Conservation (phyloP, 495 filamentous ascomycete species). For the Penicillium parvum region DNA sequence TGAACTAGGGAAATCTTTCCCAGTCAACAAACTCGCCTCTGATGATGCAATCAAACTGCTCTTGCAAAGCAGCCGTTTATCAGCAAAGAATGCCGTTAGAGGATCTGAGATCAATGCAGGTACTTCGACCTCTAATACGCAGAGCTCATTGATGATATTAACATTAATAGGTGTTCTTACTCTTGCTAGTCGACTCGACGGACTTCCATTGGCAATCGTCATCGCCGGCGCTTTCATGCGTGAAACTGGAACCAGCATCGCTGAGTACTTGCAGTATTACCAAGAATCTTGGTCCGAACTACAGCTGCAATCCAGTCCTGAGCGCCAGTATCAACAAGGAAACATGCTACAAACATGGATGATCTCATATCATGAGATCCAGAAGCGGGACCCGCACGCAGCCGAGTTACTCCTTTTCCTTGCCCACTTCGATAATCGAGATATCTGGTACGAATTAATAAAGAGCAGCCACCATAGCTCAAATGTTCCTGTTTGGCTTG, state of each 20-base stretch:
- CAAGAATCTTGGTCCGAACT: constrained; percentile 36
- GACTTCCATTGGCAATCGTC: constrained; percentile 39
- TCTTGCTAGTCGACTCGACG: constrained; percentile 28
- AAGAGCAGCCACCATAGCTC: constrained; percentile 6
- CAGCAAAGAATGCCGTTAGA: background rate
- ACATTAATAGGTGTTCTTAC: constrained; percentile 18
- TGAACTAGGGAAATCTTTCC: constrained; percentile 22
- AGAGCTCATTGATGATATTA: constrained; percentile 10
- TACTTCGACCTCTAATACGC: background rate
- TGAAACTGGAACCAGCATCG: constrained; percentile 27
- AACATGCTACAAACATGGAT: constrained; percentile 44
- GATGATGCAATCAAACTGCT: constrained; percentile 17
- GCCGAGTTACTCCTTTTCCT: constrained; percentile 40
- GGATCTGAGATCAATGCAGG: constrained; percentile 6
- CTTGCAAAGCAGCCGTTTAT: constrained; percentile 16
- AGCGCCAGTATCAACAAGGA: constrained; percentile 28
- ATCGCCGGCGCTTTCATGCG: constrained; percentile 41
- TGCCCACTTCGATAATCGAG: constrained; percentile 46
- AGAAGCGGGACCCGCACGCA: constrained; percentile 26
- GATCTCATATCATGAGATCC: constrained; percentile 38
- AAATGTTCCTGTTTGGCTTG: constrained; percentile 23
- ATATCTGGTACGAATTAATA: constrained; percentile 47
- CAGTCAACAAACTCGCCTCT: constrained; percentile 1
- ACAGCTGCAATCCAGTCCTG: constrained; percentile 24
- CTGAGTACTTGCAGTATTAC: constrained; percentile 38